Evolutionary conservation across 108 stramenopile genomes (phyloP).

Genomic region (Cyclotella choctawhatcheeana): DNA sequence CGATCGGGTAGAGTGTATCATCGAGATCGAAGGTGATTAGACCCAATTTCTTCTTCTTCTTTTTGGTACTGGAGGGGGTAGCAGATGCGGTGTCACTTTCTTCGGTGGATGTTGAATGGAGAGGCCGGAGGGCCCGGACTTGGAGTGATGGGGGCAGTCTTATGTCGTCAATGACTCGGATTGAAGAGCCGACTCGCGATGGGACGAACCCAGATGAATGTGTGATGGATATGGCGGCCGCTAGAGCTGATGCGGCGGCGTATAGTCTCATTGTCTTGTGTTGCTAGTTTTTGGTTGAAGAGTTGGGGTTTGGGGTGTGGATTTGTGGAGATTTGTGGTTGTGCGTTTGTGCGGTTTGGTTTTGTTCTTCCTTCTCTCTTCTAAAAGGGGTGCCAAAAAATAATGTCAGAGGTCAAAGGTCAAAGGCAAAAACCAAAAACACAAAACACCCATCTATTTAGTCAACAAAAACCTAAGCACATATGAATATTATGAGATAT

Average conservation of each 20-base stretch:
- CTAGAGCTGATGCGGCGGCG: constrained; percentile 27
- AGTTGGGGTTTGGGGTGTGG: not conserved
- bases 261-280: constrained; percentile 28
- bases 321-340: not conserved
- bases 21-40: constrained; percentile 90
- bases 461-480: too few relatives aligned
- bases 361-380: too few relatives aligned
- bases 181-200: constrained; percentile 7
- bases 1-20: constrained; percentile 87
- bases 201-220: constrained; percentile 27
- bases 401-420: too few relatives aligned
- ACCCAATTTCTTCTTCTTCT: constrained; percentile 61
- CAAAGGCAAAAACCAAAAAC: too few relatives aligned
- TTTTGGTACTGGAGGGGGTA: constrained; percentile 30
- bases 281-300: not conserved
- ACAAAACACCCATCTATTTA: too few relatives aligned
- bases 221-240: constrained; percentile 23
- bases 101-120: constrained; percentile 33
- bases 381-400: too few relatives aligned
- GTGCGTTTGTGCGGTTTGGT: too few relatives aligned
- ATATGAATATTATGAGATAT: too few relatives aligned
- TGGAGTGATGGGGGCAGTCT: not conserved
- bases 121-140: not conserved
- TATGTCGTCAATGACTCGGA: not conserved
- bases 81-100: constrained; percentile 21